Base-by-base conservation (phyloP, 2,329 filamentous ascomycete species). In the Drechslerella stenobrocha region DNA sequence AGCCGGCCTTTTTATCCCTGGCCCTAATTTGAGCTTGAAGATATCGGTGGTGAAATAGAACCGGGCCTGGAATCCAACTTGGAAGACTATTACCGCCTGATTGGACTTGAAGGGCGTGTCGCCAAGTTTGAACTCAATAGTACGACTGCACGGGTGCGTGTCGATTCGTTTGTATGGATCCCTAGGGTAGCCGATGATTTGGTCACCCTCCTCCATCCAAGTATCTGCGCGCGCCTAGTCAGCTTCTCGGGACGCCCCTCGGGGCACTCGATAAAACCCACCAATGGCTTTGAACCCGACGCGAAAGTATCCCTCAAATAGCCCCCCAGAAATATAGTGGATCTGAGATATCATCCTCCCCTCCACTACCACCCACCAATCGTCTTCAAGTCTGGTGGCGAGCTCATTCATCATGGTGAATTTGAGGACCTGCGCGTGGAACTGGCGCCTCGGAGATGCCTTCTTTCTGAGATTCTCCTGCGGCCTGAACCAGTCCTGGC, bases 181-280 rank as follows among this genome's bases (percentile, higher is more conserved):
- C 8, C 35, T 34, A 3, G 63, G 63, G 22, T 32, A 67, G 26
- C 32, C 45, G 13, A 52, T 5, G 6, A 67, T 67, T 20, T 56
- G 35, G n/a, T 67, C 55, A 9, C 60, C 63, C 30, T 67, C 55
- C n/a, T 67, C 63, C 26, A 34, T 58, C 63, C 63, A 67, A 11
- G 44, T 47, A 26, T 47, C 44, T 47, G n/a, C n/a, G n/a, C n/a
- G n/a, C n/a, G n/a, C n/a, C n/a, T n/a, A n/a, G n/a, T n/a, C n/a
- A n/a, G n/a, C n/a, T n/a, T n/a, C 18, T 20, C 30, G 13, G 35
- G 6, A 28, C 8, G 13, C 22, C 9, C 4, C 3, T 6, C 28
- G 7, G 6, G 15, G 13, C 42, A 13, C 20, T n/a, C 22, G 30
- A 9, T 9, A 9, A 15, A 13, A 35, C 55, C 8, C 24, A 67